Conservation (phyloP, 495 filamentous ascomycete genomes). For the Lepraria neglecta region DNA sequence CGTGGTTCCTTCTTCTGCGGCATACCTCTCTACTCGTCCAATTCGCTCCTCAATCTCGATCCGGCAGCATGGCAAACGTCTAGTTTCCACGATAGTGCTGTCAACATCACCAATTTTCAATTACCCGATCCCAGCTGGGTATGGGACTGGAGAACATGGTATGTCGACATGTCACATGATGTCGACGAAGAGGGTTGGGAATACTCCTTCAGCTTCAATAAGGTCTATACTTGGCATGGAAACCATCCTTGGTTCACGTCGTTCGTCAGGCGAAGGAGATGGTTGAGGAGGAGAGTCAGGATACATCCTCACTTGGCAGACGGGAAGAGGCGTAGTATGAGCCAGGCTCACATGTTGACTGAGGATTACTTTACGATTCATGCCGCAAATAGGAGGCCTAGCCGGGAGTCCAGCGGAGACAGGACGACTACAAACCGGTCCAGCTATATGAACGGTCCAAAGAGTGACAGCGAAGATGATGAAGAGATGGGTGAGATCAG, state of each 20-base stretch:
- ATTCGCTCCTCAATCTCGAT: constrained; percentile 81
- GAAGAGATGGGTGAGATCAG: constrained; percentile 49
- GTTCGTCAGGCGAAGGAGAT: constrained; percentile 81
- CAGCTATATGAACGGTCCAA: constrained; percentile 32
- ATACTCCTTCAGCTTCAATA: constrained; percentile 80
- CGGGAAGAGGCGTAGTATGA: constrained; percentile 33
- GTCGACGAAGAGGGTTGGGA: constrained; percentile 93
- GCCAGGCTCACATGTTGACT: constrained; percentile 59
- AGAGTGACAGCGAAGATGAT: constrained; percentile 35
- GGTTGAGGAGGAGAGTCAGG: constrained; percentile 80
- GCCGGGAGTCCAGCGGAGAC: constrained; percentile 36
- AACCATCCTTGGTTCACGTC: constrained; percentile 86
- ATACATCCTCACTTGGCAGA: constrained; percentile 36
- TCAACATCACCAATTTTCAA: constrained; percentile 85
- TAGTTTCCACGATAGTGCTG: constrained; percentile 63
- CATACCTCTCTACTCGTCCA: constrained; percentile 76
- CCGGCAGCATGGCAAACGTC: constrained; percentile 78
- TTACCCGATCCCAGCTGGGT: constrained; percentile 92
- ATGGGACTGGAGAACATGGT: constrained; percentile 95
- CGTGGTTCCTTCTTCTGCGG: constrained; percentile 82
- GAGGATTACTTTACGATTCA: constrained; percentile 87
- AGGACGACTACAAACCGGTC: constrained; percentile 26
- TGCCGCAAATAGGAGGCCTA: constrained; percentile 36
- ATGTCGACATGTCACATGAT: constrained; percentile 80
- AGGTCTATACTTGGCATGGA: constrained; percentile 80